Evolutionary conservation across 2,329 filamentous ascomycete species (phyloP), one percentile per base, ranked within the genome.

Genomic region (Penicillium sp.): DNA sequence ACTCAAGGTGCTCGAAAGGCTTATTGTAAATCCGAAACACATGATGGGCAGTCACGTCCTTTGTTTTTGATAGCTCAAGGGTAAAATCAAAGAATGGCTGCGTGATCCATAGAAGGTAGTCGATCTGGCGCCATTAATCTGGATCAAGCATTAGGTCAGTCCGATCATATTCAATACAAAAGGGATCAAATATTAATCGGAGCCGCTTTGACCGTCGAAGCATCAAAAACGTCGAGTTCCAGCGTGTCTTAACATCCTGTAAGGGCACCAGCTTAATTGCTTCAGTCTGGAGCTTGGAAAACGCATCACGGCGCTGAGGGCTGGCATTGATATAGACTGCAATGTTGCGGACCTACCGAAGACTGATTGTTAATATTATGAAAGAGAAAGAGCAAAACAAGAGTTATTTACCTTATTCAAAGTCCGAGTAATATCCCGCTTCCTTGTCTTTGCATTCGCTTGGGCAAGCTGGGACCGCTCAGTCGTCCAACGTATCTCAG

Each of bases 1-100:
- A 22, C 14, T 60, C 40, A 39, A 58, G 40, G 44, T 63, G 31
- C 0, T 45, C 14, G 24, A 63, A 63, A 0, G 60, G 52, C 9
- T 41, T 46, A 24, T 63, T 60, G 14, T 61, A 63, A 44, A 55
- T 61, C 7, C 35, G 40, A 39, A 57, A 63, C n/a, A 63, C n/a
- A 31, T 3, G 20, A 42, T 62, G n/a, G 3, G 43, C 24, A 38
- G 48, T 63, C 3, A 56, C n/a, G 40, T 62, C 55, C 27, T 39
- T 50, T 11, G 20, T 60, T 30, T 57, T 54, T 41, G 44, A 62
- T 10, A 62, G 36, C 2, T 16, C 2, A n/a, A 18, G 43, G 3
- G 48, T 60, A 28, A 52, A 61, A 8, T 41, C 48, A 48, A 53
- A 63, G 48, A 63, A 63, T 5, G 45, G 55, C 13, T 59, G 16